Conservation (phyloP, 371 early-diverging fungal genomes). For the Mucor racemosus region DNA sequence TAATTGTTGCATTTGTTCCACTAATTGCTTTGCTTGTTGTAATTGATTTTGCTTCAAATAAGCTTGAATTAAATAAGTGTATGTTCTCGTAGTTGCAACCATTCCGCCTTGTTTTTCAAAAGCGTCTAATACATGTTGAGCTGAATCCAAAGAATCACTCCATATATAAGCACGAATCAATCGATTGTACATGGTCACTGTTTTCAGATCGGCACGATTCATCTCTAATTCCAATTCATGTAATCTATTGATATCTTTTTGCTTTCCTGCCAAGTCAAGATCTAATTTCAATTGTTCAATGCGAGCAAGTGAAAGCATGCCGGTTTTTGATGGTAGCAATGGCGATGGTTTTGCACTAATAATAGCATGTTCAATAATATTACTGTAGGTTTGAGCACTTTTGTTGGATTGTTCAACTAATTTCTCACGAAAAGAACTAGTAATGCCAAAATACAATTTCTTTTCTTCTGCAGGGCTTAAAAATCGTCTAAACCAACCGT, state of each 20-base stretch:
- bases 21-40: conserved; percentile 24
- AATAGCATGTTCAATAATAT: conserved; percentile 51
- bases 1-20: conserved; percentile 38
- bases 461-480: conserved; percentile 49
- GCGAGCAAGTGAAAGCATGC: conserved; percentile 21
- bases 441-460: conserved; percentile 43
- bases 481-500: conserved; percentile 44
- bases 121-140: conserved; percentile 28
- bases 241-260: conserved; percentile 22
- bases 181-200: conserved; percentile 42
- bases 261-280: conserved; percentile 34
- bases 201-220: conserved; percentile 20
- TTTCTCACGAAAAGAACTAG: conserved; percentile 48
- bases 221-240: conserved; percentile 28
- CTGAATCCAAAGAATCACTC: conserved; percentile 21
- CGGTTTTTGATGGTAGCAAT: conserved; percentile 4
- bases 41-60: conserved; percentile 29
- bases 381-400: conserved; percentile 38
- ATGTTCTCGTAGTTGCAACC: conserved; percentile 45
- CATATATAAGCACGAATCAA: conserved; percentile 42
- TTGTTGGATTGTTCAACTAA: conserved; percentile 35
- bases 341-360: conserved; percentile 12
- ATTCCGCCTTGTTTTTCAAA: conserved; percentile 19
- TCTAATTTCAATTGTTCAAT: conserved; percentile 29
- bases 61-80: conserved; percentile 42